Evolutionary conservation across 1,139 yeast genomes (phyloP).

Genomic region (Trichomonascaceae sp.): DNA sequence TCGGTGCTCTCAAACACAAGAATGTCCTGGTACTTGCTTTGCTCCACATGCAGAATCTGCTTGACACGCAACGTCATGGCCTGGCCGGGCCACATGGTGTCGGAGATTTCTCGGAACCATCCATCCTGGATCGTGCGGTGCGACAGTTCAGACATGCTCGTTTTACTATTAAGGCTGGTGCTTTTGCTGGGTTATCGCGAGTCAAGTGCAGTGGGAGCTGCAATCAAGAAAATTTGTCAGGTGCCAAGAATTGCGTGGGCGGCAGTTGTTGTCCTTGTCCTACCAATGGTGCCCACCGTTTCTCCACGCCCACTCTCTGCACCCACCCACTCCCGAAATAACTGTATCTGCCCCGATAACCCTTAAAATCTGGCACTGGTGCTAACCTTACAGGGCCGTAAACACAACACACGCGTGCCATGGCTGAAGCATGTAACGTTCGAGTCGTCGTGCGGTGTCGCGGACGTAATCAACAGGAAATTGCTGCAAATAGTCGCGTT

Average conservation of each 20-base stretch:
- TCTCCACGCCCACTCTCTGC: no score
- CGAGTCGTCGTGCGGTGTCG: slow-evolving; percentile 85
- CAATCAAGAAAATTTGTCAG: no score
- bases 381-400: no score
- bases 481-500: slow-evolving; percentile 56
- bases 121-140: slow-evolving; percentile 44
- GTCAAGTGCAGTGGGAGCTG: no score
- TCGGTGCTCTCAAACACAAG: slow-evolving; percentile 76
- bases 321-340: no score
- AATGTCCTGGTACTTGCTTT: slow-evolving; percentile 80
- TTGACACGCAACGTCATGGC: slow-evolving; percentile 81
- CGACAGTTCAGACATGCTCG: slow-evolving; percentile 27
- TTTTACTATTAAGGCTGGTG: no score
- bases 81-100: slow-evolving; percentile 90
- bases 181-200: no score
- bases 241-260: no score
- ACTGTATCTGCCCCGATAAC: no score
- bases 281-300: no score
- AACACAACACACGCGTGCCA: background rate
- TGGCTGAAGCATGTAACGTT: slow-evolving; percentile 32
- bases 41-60: slow-evolving; percentile 64
- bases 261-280: no score
- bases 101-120: slow-evolving; percentile 83
- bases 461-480: slow-evolving; percentile 63
- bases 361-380: no score